Conservation (phyloP, 2,329 filamentous ascomycete species). For the Cladosporium sp. region DNA sequence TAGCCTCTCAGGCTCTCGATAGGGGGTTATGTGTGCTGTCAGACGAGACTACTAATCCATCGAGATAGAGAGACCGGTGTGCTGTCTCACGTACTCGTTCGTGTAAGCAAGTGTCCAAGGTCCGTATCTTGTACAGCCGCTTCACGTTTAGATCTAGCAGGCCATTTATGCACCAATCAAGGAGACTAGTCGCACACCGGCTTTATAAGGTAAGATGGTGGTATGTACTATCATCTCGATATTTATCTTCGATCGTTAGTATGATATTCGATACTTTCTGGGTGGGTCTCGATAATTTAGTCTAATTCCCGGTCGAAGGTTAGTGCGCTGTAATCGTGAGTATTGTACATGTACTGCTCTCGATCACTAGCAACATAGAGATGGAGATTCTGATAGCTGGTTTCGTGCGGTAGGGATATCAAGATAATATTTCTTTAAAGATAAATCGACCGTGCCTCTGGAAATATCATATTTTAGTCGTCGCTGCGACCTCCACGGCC, state of each 20-base stretch:
- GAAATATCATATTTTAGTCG: constrained; percentile 10
- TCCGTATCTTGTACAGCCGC: neutral
- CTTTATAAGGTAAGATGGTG: neutral
- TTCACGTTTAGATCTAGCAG: neutral
- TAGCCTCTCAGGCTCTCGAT: neutral
- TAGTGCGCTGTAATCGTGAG: neutral
- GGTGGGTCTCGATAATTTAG: neutral
- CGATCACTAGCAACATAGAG: neutral
- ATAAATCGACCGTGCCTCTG: neutral
- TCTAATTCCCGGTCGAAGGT: neutral
- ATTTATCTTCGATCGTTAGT: neutral
- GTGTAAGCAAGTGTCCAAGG: neutral
- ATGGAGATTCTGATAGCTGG: neutral
- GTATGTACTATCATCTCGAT: neutral
- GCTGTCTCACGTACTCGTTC: neutral
- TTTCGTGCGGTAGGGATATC: neutral
- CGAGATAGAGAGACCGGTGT: too few relatives aligned
- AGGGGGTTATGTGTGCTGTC: neutral
- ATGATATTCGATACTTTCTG: neutral
- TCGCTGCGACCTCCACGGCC: constrained; percentile 26
- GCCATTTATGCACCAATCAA: neutral
- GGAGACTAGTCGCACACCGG: neutral
- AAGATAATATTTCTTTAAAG: neutral
- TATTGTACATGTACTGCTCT: neutral
- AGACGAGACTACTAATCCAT: neutral